phyloP scores from a whole-genome alignment of 768 basidiomycete genomes.

The Tephrocybe sp. region DNA sequence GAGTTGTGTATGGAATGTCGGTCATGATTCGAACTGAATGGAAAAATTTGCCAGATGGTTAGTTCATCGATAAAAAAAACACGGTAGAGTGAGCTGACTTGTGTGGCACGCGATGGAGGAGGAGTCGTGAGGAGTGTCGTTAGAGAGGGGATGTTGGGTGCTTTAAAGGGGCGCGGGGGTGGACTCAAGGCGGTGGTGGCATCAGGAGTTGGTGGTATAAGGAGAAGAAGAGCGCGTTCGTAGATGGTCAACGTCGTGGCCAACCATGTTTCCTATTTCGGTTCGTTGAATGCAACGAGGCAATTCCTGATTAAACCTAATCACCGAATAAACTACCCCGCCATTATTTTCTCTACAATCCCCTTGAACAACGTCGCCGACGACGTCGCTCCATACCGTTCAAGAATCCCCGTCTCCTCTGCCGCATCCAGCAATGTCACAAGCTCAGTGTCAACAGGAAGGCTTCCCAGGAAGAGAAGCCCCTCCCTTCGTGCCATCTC shows the following conservation, averaged over 20 bases:
- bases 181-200: conserved; percentile 15
- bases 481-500: conserved; percentile 80
- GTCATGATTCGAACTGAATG: conserved; percentile 24
- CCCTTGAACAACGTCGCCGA: conserved; percentile 67
- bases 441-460: conserved; percentile 93
- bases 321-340: background rate
- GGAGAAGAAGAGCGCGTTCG: conserved; percentile 26
- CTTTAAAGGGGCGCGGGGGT: conserved; percentile 17
- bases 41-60: background rate
- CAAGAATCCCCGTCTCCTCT: conserved; percentile 43
- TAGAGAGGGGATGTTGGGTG: background rate
- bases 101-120: background rate
- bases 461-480: conserved; percentile 77
- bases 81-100: background rate
- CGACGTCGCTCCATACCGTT: conserved; percentile 64
- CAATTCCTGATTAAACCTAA: conserved; percentile 16
- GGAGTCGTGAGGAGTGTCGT: conserved; percentile 1
- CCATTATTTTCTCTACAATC: conserved; percentile 41
- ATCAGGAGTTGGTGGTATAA: conserved; percentile 14
- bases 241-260: conserved; percentile 25
- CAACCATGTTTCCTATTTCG: conserved; percentile 29
- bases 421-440: conserved; percentile 82
- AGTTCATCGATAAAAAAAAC: conserved; percentile 3
- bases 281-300: conserved; percentile 36
- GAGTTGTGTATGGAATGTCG: conserved; percentile 47